Evolutionary conservation across 208 protist genomes (phyloP), one percentile per base, ranked within the genome.

Genomic region (Leishmania major): DNA sequence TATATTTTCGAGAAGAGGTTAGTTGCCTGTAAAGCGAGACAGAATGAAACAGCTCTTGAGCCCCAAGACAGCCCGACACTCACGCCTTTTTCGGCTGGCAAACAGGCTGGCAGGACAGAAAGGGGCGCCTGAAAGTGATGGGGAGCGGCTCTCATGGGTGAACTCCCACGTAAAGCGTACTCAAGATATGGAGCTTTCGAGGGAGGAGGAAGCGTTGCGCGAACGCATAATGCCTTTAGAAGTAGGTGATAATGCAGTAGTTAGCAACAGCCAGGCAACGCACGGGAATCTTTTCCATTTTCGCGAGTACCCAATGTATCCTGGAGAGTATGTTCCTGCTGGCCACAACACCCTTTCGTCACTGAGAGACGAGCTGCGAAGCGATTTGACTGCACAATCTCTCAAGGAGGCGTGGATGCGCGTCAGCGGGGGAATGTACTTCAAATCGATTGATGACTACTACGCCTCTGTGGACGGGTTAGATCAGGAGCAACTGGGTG

Each of bases 401-500:
- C 77, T 98, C 17, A 97, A 98, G 80, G 92, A 96, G 82, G 92
- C 95, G 1, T 98, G 95, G 94, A 97, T 96, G 93, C 92, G 94
- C 25, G 88, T 98, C 10, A 94, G 90, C 77, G 92, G 90, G 49
- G 92, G 95, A 1, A 83, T 91, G 76, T 90, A 92, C 75, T 97
- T 97, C 86, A 87, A 92, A 59, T 94, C 95, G 1, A 85, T 96
- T 40, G 90, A 95, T 37, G 93, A 96, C 45, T 98, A 97, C 81
- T 98, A 98, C 77, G 80, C 92, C 2, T 93, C 89, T 15, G 92
- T 94, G 4, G 95, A 98, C 81, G 95, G 95, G 22, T 77, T 98
- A 25, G 95, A 98, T 74, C 85, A 92, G 64, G 93, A 96, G 82
- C 95, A 96, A 77, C 67, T 98, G 11, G 91, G 92, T 49, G 95